Evolutionary conservation across 768 basidiomycete genomes (phyloP), one percentile per base, ranked within the genome.

Genomic region (Russula sp.): DNA sequence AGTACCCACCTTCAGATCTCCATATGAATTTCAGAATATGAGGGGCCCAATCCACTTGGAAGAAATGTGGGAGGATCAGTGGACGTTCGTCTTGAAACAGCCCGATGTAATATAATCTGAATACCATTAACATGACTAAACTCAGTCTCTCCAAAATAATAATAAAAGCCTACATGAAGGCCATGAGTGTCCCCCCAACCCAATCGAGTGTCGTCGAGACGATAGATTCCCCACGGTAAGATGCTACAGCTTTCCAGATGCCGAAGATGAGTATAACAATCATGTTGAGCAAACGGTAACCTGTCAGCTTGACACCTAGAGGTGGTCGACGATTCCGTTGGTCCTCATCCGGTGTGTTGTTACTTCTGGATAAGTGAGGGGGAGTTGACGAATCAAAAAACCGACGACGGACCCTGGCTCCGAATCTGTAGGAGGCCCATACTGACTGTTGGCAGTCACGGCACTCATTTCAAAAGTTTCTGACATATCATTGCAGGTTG

Each of bases 281-380:
- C 29, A 38, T 47, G 52, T 47, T 61, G 35, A 61, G 36, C 16
- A 61, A 5, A 25, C 52, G 45, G 52, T 36, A 61, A 7, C 52
- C 52, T 3, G 60, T 61, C 8, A 55, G 22, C 16, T 54, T 47
- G 34, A 61, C 22, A 14, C 43, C 45, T 6, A 61, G 35, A 14
- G 42, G n/a, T 3, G 32, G 29, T 32, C 36, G 36, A 9, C 36
- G 36, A 9, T 38, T 38, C 9, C 13, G 9, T 13, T 8, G 36
- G 36, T 38, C 36, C 36, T 38, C 9, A 13, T 9, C 36, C 36
- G 2, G 9, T 38, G 13, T 38, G 5, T 38, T 13, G 9, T 13
- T 38, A 11, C 36, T 13, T 38, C 9, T 29, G 25, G 2, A 29
- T 29, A 29, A 29, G 25, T 29, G 25, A 29, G 25, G 25, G 25